Conservation (phyloP, 257 asterid species). For the Solanum tacnaense region DNA sequence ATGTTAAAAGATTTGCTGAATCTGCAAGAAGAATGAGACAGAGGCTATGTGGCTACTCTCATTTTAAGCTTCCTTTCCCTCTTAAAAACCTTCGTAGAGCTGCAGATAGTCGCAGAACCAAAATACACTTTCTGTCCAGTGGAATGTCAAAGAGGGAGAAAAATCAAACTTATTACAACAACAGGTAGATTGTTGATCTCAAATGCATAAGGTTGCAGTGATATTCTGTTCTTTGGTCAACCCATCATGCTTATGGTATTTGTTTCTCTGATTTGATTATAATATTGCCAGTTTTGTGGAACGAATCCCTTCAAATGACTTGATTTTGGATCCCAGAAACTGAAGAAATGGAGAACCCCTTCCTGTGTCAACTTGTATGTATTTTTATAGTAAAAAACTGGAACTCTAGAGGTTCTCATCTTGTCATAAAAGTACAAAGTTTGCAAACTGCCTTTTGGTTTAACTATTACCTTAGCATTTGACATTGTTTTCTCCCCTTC, state of each 20-base stretch:
- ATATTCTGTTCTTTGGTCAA: neutral
- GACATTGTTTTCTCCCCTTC: neutral
- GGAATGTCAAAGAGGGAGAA: conserved; percentile 76
- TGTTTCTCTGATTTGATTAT: neutral
- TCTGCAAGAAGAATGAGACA: conserved; percentile 64
- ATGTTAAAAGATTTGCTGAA: conserved; percentile 82
- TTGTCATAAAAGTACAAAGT: neutral
- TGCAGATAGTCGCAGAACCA: conserved; percentile 55
- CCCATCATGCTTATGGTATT: neutral
- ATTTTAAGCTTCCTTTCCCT: conserved; percentile 36
- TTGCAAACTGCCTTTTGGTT: neutral
- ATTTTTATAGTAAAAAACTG: neutral
- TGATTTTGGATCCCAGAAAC: neutral
- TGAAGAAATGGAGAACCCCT: neutral
- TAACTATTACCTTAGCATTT: neutral
- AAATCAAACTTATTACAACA: conserved; percentile 49
- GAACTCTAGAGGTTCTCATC: neutral
- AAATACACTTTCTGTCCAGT: conserved; percentile 36
- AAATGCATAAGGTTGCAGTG: neutral
- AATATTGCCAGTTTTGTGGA: neutral
- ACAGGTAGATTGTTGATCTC: conserved; percentile 17
- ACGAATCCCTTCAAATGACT: neutral
- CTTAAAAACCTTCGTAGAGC: conserved; percentile 56
- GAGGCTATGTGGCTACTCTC: conserved; percentile 35
- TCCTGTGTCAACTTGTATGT: neutral